Evolutionary conservation across 164 flowering plant genomes (phyloP).

Genomic region (Aristolochia fimbriata): DNA sequence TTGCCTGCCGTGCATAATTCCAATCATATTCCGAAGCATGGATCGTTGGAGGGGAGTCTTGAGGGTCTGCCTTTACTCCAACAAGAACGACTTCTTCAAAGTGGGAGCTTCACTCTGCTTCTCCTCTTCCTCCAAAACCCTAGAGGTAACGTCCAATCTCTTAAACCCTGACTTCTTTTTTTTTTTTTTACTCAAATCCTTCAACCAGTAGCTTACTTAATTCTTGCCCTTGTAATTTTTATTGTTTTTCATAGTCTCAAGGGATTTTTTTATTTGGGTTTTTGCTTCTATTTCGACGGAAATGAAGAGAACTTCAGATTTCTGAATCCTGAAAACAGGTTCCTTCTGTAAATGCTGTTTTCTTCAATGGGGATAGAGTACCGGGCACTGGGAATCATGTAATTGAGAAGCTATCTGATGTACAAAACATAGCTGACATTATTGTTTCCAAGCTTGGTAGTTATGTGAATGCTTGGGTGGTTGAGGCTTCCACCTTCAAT

Average conservation of each 20-base stretch:
- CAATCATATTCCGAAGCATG: neutral
- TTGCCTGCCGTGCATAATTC: too few species aligned
- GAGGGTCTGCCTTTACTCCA: constrained; percentile 38
- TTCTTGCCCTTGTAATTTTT: too few species aligned
- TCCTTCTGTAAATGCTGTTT: constrained; percentile 70
- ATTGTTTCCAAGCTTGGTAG: constrained; percentile 68
- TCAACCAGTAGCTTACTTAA: neutral
- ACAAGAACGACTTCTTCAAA: constrained; percentile 21
- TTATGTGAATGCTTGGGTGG: constrained; percentile 66
- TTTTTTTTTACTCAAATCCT: neutral
- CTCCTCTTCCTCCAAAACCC: constrained; percentile 35
- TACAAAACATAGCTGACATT: constrained; percentile 46
- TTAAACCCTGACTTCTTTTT: neutral
- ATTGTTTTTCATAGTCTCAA: neutral
- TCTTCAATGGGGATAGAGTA: constrained; percentile 79
- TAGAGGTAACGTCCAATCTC: constrained; percentile 31
- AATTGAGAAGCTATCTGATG: constrained; percentile 60
- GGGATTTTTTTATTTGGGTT: neutral
- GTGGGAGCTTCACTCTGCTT: constrained; percentile 75
- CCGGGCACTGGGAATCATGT: constrained; percentile 63
- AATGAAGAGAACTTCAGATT: neutral
- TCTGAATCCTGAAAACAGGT: constrained; percentile 26
- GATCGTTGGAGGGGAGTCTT: constrained; percentile 28
- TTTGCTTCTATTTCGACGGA: neutral
- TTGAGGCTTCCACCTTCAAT: constrained; percentile 67